Base-by-base conservation (phyloP, 768 basidiomycete species). In the Gyrodon lividus region DNA sequence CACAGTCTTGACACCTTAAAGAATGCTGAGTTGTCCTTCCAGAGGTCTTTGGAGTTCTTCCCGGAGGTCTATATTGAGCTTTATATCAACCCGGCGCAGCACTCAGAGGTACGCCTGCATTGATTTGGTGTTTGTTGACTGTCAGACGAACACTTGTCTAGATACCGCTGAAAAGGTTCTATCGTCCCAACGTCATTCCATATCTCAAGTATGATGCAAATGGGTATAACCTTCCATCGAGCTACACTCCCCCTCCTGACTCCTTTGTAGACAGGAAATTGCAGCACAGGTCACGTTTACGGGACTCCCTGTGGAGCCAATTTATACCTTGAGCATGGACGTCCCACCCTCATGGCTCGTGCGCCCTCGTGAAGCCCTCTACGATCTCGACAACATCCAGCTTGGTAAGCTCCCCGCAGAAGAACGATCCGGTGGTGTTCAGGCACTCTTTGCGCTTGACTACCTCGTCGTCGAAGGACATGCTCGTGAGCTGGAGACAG, bases 331-430 rank as follows among this genome's bases (percentile, higher is more conserved):
- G n/a, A 83, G 84, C 4, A 87, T 97, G 81, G 96, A 98, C 46
- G 86, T 92, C 2, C 92, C 90, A 5, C 75, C 84, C 2, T 83
- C 96, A 0, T 99, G 97, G 97, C 83, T 98, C 6, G 94, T 93
- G 23, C 86, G 92, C 10, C 97, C 96, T 1, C 82, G 84, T 12
- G 84, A 92, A 62, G 88, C 95, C 0, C 74, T 86, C 1, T 91
- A 97, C 58, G 96, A 99, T 66, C 81, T 98, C 23, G 96, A 99
- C 72, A 99, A 99, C 67, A 87, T 99, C 51, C 89, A 94, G 40
- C 80, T 98, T 6, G 78, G 77, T 10, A 78, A 79, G 39, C 76
- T 96, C 3, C 72, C 80, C 1, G 72, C 76, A 0, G 74, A 77
- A 37, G 86, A 88, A 39, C 72, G 75, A 14, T 54, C 53, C 0